Base-by-base conservation (phyloP, 1,284 basidiomycete genomes). In the Ceraceosorus guamensis region DNA sequence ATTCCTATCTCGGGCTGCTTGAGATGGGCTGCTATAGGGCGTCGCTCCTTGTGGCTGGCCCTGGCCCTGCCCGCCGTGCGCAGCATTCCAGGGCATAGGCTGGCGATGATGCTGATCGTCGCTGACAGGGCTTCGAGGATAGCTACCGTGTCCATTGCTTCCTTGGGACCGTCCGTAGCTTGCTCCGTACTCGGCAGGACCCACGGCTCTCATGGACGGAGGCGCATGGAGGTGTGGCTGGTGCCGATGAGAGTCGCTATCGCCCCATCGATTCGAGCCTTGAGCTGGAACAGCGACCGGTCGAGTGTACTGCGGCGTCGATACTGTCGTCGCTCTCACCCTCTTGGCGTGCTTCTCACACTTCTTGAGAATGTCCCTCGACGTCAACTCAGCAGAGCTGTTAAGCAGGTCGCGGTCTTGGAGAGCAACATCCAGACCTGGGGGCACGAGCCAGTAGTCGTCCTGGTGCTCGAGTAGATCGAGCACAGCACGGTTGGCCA, bases 401-500 rank as follows among this genome's bases (percentile, higher is more conserved):
- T 61, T 65, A 50, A 75, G 59, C 50, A 75, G 57, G 44, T 69
- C 70, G 48, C 70, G 70, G 54, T 75, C 73, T 50, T 65, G 62
- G 48, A 75, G 59, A 30, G 67, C 65, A 10, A 63, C 59, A 37
- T 71, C 72, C 45, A 75, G 59, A 57, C 73, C 73, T 31, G 62
- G 58, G 34, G 67, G 68, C 35, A 75, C 65, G 43, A 61, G 63
- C 73, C 73, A 76, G 76, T 89, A 90, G 73, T 91, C 87, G 79
- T 98, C 93, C 78, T 98, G 93, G 67, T 87, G 83, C 79, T 96
- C 91, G 56, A 99, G 80, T 51, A 97, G 79, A 47, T 84, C 57
- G 8, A 53, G 51, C 18, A 75, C 67, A 2, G 72, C 70, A 81
- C 51, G 88, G 87, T 57, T 92, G 30, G 88, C 88, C 54, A 88